Evolutionary conservation across 2,329 filamentous ascomycete species (phyloP), one percentile per base, ranked within the genome.

Genomic region (Didymellaceae sp.): DNA sequence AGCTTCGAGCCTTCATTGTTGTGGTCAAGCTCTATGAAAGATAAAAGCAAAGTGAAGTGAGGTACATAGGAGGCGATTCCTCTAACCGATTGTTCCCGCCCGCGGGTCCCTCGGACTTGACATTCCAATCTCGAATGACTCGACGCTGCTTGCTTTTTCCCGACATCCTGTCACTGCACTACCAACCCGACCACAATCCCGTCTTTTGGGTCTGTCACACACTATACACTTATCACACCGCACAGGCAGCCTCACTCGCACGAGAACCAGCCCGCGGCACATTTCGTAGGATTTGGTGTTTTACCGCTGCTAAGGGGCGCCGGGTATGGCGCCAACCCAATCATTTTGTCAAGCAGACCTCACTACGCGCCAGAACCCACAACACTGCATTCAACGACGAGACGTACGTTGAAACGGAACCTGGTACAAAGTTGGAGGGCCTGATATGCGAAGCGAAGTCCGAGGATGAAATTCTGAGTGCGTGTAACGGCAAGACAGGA

Each of bases 221-320:
- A 37, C 26, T 41, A 52, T 52, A 42, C 48, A 45, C 37, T 32
- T 32, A 41, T 45, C 42, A 45, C 38, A 52, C 48, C 37, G 35
- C 46, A n/a, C 14, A 21, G 20, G 25, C 37, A 42, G 42, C 48
- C 42, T 46, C 48, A 34, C 43, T 46, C 38, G 42, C 32, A 51
- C 48, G 31, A 33, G 17, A 21, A 25, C 32, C 38, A 26, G 42
- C 37, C 35, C 37, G 31, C 37, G 37, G 42, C 31, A 46, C 37
- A n/a, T 16, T 39, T 8, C 28, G 21, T 42, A 33, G 26, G 31
- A 42, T 38, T 32, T 38, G 37, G 46, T 11, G 42, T 42, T 17
- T 32, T 31, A 42, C 37, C 17, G 31, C 42, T 32, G 32, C 24
- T 32, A 46, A 26, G 32, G 33, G 42, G 37, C 42, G 48, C 48